phyloP scores from a whole-genome alignment of 169 alveolate genomes.

The Eimeria necatrix region DNA sequence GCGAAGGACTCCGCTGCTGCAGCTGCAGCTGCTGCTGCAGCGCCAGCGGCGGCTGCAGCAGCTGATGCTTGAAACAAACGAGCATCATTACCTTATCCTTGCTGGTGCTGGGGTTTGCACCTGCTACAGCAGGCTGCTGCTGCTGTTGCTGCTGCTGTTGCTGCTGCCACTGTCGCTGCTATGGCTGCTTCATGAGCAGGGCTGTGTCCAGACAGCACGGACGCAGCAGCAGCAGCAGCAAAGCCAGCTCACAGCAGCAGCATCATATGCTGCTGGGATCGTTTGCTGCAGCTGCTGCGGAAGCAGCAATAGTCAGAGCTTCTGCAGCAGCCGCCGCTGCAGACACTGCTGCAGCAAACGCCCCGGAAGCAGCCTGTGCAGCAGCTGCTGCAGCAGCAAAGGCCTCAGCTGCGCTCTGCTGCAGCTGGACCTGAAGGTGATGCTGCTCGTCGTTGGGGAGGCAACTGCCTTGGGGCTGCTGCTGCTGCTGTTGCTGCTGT shows the following conservation, averaged over 20 bases:
- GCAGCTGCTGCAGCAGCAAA: conserved; percentile 32
- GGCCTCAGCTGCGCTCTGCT: conserved; percentile 24
- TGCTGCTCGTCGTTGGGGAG: conserved; percentile 33
- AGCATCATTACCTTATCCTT: neutral
- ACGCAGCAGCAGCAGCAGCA: neutral
- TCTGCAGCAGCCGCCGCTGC: conserved; percentile 40
- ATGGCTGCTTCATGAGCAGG: neutral
- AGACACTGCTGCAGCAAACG: conserved; percentile 33
- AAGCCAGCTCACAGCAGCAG: neutral
- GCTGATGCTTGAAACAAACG: neutral
- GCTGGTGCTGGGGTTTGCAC: neutral
- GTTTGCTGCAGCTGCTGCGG: conserved; percentile 2
- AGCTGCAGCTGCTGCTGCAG: conserved; percentile 4
- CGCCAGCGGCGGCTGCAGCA: conserved; percentile 27
- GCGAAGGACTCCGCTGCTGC: neutral
- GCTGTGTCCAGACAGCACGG: neutral
- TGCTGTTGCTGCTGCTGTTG: conserved; percentile 4
- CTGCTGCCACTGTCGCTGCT: neutral
- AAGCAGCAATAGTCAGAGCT: neutral
- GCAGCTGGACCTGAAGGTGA: conserved; percentile 17
- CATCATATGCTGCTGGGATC: conserved; percentile 2
- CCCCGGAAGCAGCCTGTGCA: conserved; percentile 3
- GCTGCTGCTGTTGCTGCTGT: conserved; percentile 32
- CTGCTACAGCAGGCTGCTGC: conserved; percentile 32
- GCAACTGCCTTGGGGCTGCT: neutral